phyloP scores from a whole-genome alignment of 2,329 filamentous ascomycete species.

The Tolypocladium ophioglossoides region DNA sequence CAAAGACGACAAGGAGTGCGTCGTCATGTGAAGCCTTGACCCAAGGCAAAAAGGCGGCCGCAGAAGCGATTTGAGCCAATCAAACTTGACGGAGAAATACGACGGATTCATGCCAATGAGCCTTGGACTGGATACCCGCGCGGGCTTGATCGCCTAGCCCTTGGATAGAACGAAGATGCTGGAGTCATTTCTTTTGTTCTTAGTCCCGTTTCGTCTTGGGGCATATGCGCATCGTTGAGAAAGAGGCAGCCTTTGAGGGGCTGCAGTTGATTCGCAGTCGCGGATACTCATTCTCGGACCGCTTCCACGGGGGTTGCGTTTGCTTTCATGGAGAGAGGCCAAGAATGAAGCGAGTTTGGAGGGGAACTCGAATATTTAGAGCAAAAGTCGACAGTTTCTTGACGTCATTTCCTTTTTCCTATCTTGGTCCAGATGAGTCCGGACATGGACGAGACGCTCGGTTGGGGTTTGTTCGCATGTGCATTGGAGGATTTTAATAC shows the following conservation, averaged over 20 bases:
- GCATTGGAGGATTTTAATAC: neutral
- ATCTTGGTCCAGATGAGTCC: neutral
- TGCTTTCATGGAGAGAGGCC: neutral
- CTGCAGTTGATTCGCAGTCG: neutral
- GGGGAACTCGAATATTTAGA: neutral
- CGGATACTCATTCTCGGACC: neutral
- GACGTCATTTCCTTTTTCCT: neutral
- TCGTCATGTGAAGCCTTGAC: slow-evolving; percentile 38
- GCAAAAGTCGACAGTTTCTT: neutral
- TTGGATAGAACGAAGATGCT: neutral
- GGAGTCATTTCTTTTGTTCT: neutral
- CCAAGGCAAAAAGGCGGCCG: neutral
- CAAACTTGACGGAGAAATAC: neutral
- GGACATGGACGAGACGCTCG: neutral
- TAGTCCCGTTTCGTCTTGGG: neutral
- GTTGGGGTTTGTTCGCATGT: neutral
- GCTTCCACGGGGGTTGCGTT: neutral
- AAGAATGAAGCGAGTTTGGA: neutral
- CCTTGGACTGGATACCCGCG: slow-evolving; percentile 3
- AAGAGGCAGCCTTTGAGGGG: neutral
- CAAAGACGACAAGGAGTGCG: slow-evolving; percentile 45
- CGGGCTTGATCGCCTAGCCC: neutral
- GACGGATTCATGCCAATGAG: slow-evolving; percentile 1
- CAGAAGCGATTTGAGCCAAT: neutral
- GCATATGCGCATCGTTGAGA: neutral